These are phyloP conservation scores for Hyphopichia buzzinii DNA, from an alignment of 1,139 yeast species.

Conservation along the genomic window DNA sequence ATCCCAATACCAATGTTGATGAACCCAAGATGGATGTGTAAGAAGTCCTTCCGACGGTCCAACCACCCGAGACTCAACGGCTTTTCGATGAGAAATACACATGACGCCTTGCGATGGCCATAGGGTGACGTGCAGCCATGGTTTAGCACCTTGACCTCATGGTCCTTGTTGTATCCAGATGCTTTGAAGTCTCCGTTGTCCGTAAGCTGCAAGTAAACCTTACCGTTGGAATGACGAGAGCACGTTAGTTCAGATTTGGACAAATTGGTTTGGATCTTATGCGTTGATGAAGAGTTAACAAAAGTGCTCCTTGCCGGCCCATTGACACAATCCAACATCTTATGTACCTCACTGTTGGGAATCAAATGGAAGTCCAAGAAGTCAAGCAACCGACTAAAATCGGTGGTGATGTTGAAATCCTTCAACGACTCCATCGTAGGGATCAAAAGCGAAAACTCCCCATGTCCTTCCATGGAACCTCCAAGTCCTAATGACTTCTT, in stretches of 20 bases:
- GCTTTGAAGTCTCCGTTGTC: slow-evolving; percentile 3
- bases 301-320: slow-evolving; percentile 5
- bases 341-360: slow-evolving; percentile 46
- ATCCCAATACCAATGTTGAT: slow-evolving; percentile 68
- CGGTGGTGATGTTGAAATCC: slow-evolving; percentile 50
- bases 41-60: slow-evolving; percentile 31
- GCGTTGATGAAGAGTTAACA: neutral
- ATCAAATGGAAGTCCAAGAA: slow-evolving; percentile 70
- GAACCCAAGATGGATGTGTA: slow-evolving; percentile 62
- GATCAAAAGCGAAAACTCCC: slow-evolving; percentile 66
- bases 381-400: slow-evolving; percentile 44
- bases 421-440: slow-evolving; percentile 64
- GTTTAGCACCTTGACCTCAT: slow-evolving; percentile 61
- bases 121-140: slow-evolving; percentile 63
- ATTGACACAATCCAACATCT: slow-evolving; percentile 32
- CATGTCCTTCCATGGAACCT: slow-evolving; percentile 14
- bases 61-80: slow-evolving; percentile 63
- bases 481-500: slow-evolving; percentile 18
- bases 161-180: slow-evolving; percentile 47
- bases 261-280: slow-evolving; percentile 28
- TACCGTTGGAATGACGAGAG: slow-evolving; percentile 37
- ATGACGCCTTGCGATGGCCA: slow-evolving; percentile 28
- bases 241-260: slow-evolving; percentile 44
- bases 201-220: slow-evolving; percentile 33
- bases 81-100: slow-evolving; percentile 70